These are phyloP conservation scores for Xylaria castorea DNA, from an alignment of 495 filamentous ascomycete genomes.

Conservation along the genomic window DNA sequence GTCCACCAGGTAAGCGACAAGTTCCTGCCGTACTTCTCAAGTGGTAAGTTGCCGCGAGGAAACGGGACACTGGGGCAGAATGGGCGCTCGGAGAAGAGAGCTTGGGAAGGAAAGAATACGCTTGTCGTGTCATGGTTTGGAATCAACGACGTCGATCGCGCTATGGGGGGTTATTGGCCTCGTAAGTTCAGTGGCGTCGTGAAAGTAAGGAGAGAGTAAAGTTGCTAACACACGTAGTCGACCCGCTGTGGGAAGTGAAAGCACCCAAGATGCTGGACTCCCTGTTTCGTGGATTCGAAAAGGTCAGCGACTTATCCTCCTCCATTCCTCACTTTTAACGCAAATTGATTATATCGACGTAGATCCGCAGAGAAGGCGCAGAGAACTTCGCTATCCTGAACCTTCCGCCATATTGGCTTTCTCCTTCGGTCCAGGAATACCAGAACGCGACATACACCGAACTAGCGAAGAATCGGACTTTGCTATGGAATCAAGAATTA, in stretches of 20 bases:
- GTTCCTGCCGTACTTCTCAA: conserved; percentile 21
- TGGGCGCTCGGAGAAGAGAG: background rate
- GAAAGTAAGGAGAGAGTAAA: background rate
- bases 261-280: conserved; percentile 19
- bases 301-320: background rate
- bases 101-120: conserved; percentile 18
- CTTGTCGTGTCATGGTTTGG: conserved; percentile 22
- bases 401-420: conserved; percentile 21
- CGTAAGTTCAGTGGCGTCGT: background rate
- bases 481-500: conserved; percentile 11
- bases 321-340: background rate
- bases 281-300: conserved; percentile 1
- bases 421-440: conserved; percentile 14
- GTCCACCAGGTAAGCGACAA: conserved; percentile 25
- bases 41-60: conserved; percentile 4
- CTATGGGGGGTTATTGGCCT: conserved; percentile 22
- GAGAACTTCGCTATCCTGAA: conserved; percentile 24
- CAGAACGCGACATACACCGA: conserved; percentile 14
- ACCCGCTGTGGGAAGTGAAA: conserved; percentile 21
- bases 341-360: background rate
- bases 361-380: conserved; percentile 20
- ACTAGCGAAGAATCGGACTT: conserved; percentile 1
- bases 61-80: background rate
- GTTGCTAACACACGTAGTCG: conserved; percentile 4
- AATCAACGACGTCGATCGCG: conserved; percentile 23